Percentiles rank a stretch among this genome's conserved stretches.
phyloP scores from a whole-genome alignment of 257 asterid species.

The Echium plantagineum region DNA sequence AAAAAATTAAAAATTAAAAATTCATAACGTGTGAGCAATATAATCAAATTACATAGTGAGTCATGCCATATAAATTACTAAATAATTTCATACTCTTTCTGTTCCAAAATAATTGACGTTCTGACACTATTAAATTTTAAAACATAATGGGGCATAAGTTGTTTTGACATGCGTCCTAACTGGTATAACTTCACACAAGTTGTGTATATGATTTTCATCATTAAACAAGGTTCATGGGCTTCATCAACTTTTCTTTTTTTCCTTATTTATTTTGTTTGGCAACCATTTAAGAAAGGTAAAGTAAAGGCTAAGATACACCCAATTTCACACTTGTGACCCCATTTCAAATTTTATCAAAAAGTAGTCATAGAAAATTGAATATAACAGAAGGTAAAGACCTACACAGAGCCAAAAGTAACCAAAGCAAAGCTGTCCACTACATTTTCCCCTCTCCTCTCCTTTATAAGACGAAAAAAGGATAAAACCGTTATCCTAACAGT shows the following conservation, averaged over 20 bases:
- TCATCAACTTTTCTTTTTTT: conserved; percentile 28
- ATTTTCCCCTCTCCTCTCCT: conserved; percentile 5
- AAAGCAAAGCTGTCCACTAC: conserved; percentile 26
- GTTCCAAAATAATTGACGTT: no score
- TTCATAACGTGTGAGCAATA: no score
- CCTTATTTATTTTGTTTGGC: conserved; percentile 33
- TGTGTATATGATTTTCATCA: conserved; percentile 53
- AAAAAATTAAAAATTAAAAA: no score
- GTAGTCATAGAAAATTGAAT: conserved; percentile 16
- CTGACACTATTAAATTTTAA: neutral
- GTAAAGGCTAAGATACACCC: conserved; percentile 37
- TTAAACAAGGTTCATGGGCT: conserved; percentile 66
- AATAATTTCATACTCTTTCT: no score
- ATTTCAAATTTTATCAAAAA: conserved; percentile 24
- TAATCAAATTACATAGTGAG: no score
- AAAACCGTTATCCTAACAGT: no score
- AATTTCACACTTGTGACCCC: conserved; percentile 30
- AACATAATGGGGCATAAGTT: conserved; percentile 12
- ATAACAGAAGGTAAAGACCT: conserved; percentile 32
- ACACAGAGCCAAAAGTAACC: conserved; percentile 22
- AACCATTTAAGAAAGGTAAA: conserved; percentile 23
- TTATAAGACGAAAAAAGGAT: no score
- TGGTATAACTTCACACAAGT: conserved; percentile 49
- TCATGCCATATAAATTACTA: no score
- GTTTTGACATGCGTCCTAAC: conserved; percentile 23